These are phyloP conservation scores for Ceratonia siliqua DNA, from an alignment of 306 rosid species.

Conservation along the genomic window DNA sequence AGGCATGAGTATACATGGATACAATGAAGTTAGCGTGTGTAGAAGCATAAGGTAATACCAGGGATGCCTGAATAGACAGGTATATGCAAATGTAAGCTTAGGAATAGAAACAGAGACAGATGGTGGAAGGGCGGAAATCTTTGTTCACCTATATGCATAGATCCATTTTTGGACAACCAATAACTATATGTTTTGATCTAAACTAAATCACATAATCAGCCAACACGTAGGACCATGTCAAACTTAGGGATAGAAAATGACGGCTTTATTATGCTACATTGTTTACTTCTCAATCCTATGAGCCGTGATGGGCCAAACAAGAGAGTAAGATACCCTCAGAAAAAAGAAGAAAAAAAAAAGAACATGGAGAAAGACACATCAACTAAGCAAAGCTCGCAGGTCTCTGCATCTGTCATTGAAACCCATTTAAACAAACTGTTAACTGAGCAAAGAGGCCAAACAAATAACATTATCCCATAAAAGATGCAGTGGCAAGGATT, in stretches of 20 bases:
- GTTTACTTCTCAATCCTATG: not conserved
- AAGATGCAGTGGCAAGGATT: too few relatives aligned
- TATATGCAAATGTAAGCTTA: not conserved
- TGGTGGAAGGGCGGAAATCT: not conserved
- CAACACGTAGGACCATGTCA: not conserved
- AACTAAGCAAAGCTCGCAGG: not conserved
- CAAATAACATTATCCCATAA: too few relatives aligned
- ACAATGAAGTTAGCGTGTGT: not conserved
- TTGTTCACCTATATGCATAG: not conserved
- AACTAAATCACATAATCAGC: not conserved
- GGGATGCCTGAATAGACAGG: not conserved
- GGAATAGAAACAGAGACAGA: not conserved
- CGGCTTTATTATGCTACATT: not conserved
- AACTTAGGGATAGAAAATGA: not conserved
- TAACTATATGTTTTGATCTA: not conserved
- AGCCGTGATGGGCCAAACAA: not conserved
- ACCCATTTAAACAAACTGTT: not conserved
- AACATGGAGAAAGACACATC: not conserved
- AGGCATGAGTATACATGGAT: not conserved
- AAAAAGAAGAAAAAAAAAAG: not conserved
- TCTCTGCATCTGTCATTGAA: not conserved
- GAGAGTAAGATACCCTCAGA: too few relatives aligned
- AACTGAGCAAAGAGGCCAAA: not conserved
- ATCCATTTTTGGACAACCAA: not conserved
- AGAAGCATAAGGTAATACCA: not conserved